Evolutionary conservation across 2,329 filamentous ascomycete species (phyloP), one percentile per base, ranked within the genome.

Genomic region (Neofusicoccum laricinum): DNA sequence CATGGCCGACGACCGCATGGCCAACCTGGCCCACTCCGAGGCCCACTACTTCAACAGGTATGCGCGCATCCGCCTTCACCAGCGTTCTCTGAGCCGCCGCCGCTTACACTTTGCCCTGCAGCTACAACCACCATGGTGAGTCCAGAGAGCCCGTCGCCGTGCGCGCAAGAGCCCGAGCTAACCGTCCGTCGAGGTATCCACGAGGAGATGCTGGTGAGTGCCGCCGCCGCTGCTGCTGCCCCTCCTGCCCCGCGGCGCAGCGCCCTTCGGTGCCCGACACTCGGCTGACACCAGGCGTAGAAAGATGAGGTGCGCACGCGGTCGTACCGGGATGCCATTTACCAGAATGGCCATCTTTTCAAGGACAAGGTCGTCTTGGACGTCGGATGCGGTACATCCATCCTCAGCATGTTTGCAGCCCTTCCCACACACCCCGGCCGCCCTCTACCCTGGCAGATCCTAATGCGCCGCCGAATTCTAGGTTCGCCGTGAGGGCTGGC

Each of bases 1-100:
- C 25, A 64, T 64, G 63, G 43, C 63, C 15, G 63, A 61, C 19
- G 74, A 75, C 68, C 73, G 71, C 65, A 71, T 91, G 79, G 88
- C 89, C 76, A 78, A 82, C 71, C 89, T 97, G 86, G 90, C 91
- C 77, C 93, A 97, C 82, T 95, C 93, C 69, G 95, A 99, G 85
- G 93, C 96, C 79, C 95, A 98, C 80, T 99, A 98, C 85, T 98
- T 98, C 84, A 98, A 97, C 83, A 97, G 93, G 93, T 96, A 81
- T 68, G 76, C 51, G 66, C 65, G 41, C 61, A 61, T 64, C 25
- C 38, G 40, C 57, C 21, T 55, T 43, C 48, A 41, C 41, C 25
- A 59, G 43, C 43, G 64, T 65, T 77, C 69, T 64, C 43, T 64
- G 57, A 53, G 49, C 65, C 59, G 66, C 66, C 51, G 64, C 62